Evolutionary conservation across 2,329 filamentous ascomycete species (phyloP).

Genomic region (Aspergillus ochraceus): DNA sequence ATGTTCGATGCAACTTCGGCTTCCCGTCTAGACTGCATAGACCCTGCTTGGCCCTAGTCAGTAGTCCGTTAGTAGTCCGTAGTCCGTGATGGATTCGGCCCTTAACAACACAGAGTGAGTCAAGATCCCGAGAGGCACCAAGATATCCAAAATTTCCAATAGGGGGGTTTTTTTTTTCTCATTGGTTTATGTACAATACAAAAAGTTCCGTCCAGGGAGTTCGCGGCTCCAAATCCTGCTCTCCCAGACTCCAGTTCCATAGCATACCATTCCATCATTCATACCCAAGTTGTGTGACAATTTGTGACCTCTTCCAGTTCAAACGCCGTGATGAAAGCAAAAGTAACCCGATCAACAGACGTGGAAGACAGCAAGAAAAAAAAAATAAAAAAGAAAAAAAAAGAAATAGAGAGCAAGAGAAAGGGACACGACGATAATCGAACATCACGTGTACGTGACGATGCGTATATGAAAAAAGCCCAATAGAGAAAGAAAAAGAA

Average conservation of each 20-base stretch:
- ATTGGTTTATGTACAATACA: conserved; percentile 27
- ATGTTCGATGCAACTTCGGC: not conserved
- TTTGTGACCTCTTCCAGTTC: conserved; percentile 17
- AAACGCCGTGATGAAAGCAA: conserved; percentile 13
- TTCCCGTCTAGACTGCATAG: not conserved
- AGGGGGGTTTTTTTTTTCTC: conserved; percentile 7
- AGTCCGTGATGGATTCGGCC: not conserved
- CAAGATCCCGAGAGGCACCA: not conserved
- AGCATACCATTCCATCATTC: conserved; percentile 13
- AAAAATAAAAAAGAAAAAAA: too few species aligned
- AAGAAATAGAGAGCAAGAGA: conserved; percentile 3
- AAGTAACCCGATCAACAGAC: not conserved
- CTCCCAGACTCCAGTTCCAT: conserved; percentile 23
- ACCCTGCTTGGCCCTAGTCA: too few species aligned
- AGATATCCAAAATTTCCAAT: not conserved
- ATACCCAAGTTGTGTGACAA: conserved; percentile 20
- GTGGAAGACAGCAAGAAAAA: not conserved
- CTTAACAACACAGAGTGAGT: not conserved
- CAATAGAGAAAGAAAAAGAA: conserved; percentile 9
- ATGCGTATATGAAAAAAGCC: conserved; percentile 19
- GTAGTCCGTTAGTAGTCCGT: not conserved
- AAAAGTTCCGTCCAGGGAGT: conserved; percentile 18
- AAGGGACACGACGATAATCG: not conserved
- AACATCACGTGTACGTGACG: not conserved
- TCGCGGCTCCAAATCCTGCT: conserved; percentile 16